phyloP scores from a whole-genome alignment of 2,329 filamentous ascomycete species.

The Xylariaceae sp. region DNA sequence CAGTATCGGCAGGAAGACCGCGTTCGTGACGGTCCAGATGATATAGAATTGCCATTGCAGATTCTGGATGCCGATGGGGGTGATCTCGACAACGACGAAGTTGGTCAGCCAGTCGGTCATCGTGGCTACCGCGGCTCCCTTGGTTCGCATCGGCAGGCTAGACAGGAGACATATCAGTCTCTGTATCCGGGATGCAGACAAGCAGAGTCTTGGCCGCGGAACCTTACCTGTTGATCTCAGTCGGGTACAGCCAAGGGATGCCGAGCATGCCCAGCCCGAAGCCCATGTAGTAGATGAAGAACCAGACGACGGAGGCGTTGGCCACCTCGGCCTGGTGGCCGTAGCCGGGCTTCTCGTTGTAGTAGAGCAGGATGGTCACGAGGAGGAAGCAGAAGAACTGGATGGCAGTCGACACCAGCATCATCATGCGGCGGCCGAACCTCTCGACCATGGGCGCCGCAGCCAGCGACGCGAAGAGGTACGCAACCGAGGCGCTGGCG shows the following conservation, averaged over 20 bases:
- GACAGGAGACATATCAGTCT: constrained; percentile 12
- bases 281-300: constrained; percentile 24
- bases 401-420: constrained; percentile 21
- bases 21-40: constrained; percentile 39
- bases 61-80: constrained; percentile 26
- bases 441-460: constrained; percentile 23
- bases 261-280: constrained; percentile 27
- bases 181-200: no score
- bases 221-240: constrained; percentile 28
- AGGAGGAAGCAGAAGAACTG: constrained; percentile 23
- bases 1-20: constrained; percentile 32
- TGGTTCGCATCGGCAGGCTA: constrained; percentile 29
- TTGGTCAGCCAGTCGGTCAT: constrained; percentile 29
- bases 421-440: constrained; percentile 22
- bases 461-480: constrained; percentile 17
- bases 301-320: constrained; percentile 23
- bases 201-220: neutral
- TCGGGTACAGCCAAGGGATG: constrained; percentile 34
- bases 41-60: constrained; percentile 43
- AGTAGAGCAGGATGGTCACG: constrained; percentile 19
- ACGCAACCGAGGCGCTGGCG: constrained; percentile 32
- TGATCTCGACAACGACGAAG: constrained; percentile 25
- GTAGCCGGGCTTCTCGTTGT: constrained; percentile 15
- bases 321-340: constrained; percentile 13
- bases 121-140: constrained; percentile 28